Conservation (phyloP, 2,329 filamentous ascomycete species). For the Colletotrichum shisoi region DNA sequence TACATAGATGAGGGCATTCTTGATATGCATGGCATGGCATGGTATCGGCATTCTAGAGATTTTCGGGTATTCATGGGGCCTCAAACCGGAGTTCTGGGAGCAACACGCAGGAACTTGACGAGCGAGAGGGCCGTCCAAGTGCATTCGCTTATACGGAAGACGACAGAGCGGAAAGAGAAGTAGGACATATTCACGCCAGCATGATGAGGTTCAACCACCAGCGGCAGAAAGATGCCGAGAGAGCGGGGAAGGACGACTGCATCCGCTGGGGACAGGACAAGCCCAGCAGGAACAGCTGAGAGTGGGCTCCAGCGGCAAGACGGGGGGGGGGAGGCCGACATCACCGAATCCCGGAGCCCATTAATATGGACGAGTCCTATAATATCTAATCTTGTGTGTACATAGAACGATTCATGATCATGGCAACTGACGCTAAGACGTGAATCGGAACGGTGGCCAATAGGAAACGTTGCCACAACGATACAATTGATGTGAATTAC, state of each 20-base stretch:
- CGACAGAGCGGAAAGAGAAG: constrained; percentile 38
- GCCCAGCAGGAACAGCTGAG: constrained; percentile 35
- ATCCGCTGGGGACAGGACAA: constrained; percentile 31
- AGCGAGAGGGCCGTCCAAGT: constrained; percentile 42
- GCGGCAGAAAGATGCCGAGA: constrained; percentile 39
- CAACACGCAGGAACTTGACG: constrained; percentile 49
- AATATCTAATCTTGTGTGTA: constrained; percentile 48
- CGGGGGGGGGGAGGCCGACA: constrained; percentile 34
- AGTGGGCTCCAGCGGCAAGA: constrained; percentile 30
- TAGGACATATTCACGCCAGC: constrained; percentile 36
- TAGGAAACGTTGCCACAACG: constrained; percentile 36
- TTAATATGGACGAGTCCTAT: constrained; percentile 40
- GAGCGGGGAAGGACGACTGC: constrained; percentile 39
- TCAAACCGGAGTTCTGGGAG: constrained; percentile 57
- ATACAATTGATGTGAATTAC: constrained; percentile 37
- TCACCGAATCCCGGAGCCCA: constrained; percentile 35
- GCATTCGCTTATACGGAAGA: constrained; percentile 56
- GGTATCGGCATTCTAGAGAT: constrained; percentile 59
- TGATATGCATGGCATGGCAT: constrained; percentile 60
- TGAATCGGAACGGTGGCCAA: constrained; percentile 37
- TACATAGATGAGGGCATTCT: constrained; percentile 61
- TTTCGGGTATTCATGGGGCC: constrained; percentile 52
- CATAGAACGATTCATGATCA: constrained; percentile 42
- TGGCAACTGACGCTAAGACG: constrained; percentile 36
- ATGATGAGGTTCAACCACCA: constrained; percentile 32